Conservation (phyloP, 306 rosid species). For the Malus fusca region DNA sequence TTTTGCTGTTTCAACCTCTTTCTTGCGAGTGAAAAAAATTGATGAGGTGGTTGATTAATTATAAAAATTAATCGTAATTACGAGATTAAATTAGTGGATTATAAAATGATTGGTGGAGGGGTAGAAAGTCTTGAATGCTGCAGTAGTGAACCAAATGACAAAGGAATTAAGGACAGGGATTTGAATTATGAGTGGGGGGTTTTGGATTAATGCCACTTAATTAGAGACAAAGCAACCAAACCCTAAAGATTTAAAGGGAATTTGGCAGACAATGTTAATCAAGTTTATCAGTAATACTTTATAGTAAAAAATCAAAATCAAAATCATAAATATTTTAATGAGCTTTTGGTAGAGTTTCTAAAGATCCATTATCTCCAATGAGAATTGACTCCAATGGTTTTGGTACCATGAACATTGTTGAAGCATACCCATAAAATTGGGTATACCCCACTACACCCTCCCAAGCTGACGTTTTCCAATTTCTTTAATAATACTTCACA, state of each 20-base stretch:
- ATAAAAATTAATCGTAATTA: neutral
- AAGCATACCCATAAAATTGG: neutral
- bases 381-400: constrained; percentile 14
- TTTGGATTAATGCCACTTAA: constrained; percentile 14
- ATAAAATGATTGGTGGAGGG: constrained; percentile 5
- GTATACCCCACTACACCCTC: too few relatives aligned
- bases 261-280: constrained; percentile 18
- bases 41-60: constrained; percentile 3
- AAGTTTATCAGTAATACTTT: constrained; percentile 5
- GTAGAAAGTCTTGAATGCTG: neutral
- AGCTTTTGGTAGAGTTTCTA: constrained; percentile 1
- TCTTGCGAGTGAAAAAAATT: neutral
- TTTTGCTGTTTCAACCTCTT: constrained; percentile 7
- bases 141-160: neutral
- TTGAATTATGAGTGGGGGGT: constrained; percentile 14
- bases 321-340: neutral
- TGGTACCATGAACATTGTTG: neutral
- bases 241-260: constrained; percentile 5
- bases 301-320: neutral
- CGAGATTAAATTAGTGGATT: neutral
- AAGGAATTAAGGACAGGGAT: neutral
- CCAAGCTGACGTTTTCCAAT: too few relatives aligned
- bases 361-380: constrained; percentile 2
- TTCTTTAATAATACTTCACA: too few relatives aligned
- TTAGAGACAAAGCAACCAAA: constrained; percentile 28